Conservation (phyloP, 2,329 filamentous ascomycete genomes). For the Kalmusia sp. region DNA sequence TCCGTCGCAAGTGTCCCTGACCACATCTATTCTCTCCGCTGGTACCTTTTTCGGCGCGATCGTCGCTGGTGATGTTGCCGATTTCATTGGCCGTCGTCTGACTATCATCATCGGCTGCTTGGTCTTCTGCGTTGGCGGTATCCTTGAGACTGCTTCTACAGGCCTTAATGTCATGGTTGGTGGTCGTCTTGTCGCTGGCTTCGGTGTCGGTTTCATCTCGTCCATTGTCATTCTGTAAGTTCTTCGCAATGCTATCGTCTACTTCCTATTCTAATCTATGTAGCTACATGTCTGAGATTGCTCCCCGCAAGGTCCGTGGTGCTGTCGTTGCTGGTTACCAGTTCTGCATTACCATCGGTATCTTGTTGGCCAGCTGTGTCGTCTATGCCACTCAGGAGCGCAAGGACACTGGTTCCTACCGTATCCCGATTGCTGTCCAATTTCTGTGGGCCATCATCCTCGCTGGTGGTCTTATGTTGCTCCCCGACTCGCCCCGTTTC, state of each 20-base stretch:
- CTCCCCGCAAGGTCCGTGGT: slow-evolving; percentile 73
- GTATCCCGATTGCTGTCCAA: slow-evolving; percentile 83
- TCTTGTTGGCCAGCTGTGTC: slow-evolving; percentile 77
- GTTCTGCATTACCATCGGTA: slow-evolving; percentile 82
- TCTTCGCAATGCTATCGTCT: slow-evolving; percentile 7
- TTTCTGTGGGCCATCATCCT: slow-evolving; percentile 84
- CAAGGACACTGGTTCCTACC: slow-evolving; percentile 70
- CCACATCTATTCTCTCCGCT: slow-evolving; percentile 77
- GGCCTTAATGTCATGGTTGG: slow-evolving; percentile 70
- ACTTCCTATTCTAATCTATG: slow-evolving; percentile 16
- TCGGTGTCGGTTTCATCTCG: slow-evolving; percentile 76
- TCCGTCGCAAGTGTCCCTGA: slow-evolving; percentile 59
- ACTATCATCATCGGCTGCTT: slow-evolving; percentile 67
- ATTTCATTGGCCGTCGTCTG: slow-evolving; percentile 69
- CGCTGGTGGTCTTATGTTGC: slow-evolving; percentile 72
- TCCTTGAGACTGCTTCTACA: slow-evolving; percentile 67
- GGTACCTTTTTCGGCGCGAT: slow-evolving; percentile 80
- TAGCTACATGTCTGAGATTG: slow-evolving; percentile 84
- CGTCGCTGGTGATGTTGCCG: slow-evolving; percentile 63
- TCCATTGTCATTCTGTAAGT: slow-evolving; percentile 62
- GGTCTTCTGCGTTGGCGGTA: slow-evolving; percentile 65
- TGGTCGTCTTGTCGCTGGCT: slow-evolving; percentile 76
- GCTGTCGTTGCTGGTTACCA: slow-evolving; percentile 82
- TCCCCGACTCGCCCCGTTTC: slow-evolving; percentile 87
- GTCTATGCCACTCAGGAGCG: slow-evolving; percentile 75